These are phyloP conservation scores for Ciborinia camelliae DNA, from an alignment of 2,329 filamentous ascomycete genomes.

Conservation along the genomic window DNA sequence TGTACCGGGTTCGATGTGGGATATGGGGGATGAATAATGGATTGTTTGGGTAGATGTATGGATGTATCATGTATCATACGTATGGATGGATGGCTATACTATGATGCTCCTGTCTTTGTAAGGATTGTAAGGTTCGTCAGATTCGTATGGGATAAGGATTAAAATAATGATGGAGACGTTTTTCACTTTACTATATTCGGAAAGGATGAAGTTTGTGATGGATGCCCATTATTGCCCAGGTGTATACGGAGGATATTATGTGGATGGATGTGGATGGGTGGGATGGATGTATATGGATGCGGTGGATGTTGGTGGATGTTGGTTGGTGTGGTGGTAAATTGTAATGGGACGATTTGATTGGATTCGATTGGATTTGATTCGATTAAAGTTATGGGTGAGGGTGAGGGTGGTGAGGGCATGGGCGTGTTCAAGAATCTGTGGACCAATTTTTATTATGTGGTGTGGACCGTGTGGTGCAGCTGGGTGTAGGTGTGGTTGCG, in stretches of 20 bases:
- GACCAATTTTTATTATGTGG: neutral
- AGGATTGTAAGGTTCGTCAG: neutral
- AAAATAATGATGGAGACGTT: neutral
- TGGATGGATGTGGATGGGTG: neutral
- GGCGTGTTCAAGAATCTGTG: neutral
- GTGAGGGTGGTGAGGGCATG: neutral
- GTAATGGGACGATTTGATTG: too few relatives aligned
- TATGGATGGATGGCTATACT: neutral
- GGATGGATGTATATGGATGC: neutral
- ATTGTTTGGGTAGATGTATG: neutral
- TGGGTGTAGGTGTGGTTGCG: too few relatives aligned
- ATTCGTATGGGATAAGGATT: neutral
- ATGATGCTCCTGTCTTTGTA: too few relatives aligned
- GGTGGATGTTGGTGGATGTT: too few relatives aligned
- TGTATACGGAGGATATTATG: neutral
- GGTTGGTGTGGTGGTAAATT: too few relatives aligned
- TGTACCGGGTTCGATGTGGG: neutral
- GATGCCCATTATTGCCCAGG: too few relatives aligned
- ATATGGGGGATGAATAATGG: neutral
- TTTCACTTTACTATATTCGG: neutral
- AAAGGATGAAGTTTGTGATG: constrained; percentile 13
- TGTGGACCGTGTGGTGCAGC: too few relatives aligned
- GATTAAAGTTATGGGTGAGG: neutral
- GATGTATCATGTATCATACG: too few relatives aligned
- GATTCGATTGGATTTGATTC: too few relatives aligned